Percentiles rank a stretch among this genome's conserved stretches.
Conservation (phyloP, 257 asterid species). For the Fraxinus pennsylvanica region DNA sequence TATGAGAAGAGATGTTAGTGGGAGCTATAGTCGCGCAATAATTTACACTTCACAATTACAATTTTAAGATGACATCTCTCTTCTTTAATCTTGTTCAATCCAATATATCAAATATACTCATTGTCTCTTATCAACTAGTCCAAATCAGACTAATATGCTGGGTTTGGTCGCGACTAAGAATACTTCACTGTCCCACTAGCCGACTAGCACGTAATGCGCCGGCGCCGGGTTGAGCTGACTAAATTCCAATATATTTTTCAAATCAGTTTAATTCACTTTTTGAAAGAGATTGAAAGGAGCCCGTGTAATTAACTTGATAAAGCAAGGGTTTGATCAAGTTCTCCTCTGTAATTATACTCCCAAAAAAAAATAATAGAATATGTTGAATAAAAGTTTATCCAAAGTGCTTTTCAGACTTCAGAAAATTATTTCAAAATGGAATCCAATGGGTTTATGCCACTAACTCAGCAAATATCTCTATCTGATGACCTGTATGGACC, state of each 20-base stretch:
- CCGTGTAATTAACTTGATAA: neutral
- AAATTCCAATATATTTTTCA: neutral
- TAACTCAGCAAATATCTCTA: neutral
- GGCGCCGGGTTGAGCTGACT: neutral
- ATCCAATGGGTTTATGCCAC: constrained; percentile 36
- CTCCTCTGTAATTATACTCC: neutral
- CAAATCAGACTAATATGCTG: no score
- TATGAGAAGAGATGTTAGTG: neutral
- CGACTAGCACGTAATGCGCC: no score
- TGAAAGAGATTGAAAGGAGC: neutral
- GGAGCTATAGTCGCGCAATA: no score
- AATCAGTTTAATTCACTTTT: neutral
- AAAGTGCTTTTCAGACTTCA: neutral
- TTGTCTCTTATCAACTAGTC: neutral
- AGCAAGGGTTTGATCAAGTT: neutral
- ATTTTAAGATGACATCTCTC: no score
- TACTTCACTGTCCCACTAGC: neutral
- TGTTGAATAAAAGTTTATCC: constrained; percentile 1
- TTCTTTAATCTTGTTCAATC: no score
- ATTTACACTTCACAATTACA: no score
- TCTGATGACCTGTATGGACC: constrained; percentile 15
- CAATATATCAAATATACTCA: no score
- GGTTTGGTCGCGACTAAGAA: neutral
- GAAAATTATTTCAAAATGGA: constrained; percentile 19
- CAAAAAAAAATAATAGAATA: no score